These are phyloP conservation scores for Suhomyces choctaworum DNA, from an alignment of 1,139 yeast genomes.

Conservation along the genomic window DNA sequence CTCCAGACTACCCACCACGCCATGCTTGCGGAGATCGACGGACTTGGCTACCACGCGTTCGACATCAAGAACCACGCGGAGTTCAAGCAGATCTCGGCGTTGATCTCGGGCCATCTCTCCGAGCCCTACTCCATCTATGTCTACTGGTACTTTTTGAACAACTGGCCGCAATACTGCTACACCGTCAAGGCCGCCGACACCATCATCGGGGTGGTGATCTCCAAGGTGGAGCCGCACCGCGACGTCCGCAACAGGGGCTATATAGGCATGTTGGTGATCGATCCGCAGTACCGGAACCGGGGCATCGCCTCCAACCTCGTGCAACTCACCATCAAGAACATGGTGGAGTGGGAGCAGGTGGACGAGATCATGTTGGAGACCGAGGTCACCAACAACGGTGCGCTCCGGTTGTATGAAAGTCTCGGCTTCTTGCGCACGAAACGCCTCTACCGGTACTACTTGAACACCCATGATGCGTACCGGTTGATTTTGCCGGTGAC, in stretches of 20 bases:
- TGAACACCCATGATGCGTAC: conserved; percentile 91
- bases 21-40: conserved; percentile 12
- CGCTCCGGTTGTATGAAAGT: conserved; percentile 75
- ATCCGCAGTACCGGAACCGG: conserved; percentile 63
- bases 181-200: conserved; percentile 28
- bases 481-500: conserved; percentile 50
- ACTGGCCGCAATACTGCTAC: conserved; percentile 50
- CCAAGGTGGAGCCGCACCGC: conserved; percentile 81
- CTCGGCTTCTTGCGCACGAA: conserved; percentile 85
- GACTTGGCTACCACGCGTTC: conserved; percentile 24
- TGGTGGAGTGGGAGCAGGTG: conserved; percentile 59
- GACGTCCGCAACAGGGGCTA: conserved; percentile 76
- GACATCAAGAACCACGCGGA: conserved; percentile 23
- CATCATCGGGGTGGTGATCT: conserved; percentile 75
- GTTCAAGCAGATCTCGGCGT: conserved; percentile 31
- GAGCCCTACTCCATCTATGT: conserved; percentile 52
- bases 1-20: neutral
- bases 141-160: conserved; percentile 49
- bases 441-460: conserved; percentile 79
- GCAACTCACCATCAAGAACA: conserved; percentile 58
- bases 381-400: conserved; percentile 79
- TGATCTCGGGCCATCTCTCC: conserved; percentile 40
- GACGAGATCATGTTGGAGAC: conserved; percentile 93
- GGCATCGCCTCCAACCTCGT: conserved; percentile 83
- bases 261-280: conserved; percentile 94